Conservation (phyloP, 768 basidiomycete genomes). For the Leccinellum albellum region DNA sequence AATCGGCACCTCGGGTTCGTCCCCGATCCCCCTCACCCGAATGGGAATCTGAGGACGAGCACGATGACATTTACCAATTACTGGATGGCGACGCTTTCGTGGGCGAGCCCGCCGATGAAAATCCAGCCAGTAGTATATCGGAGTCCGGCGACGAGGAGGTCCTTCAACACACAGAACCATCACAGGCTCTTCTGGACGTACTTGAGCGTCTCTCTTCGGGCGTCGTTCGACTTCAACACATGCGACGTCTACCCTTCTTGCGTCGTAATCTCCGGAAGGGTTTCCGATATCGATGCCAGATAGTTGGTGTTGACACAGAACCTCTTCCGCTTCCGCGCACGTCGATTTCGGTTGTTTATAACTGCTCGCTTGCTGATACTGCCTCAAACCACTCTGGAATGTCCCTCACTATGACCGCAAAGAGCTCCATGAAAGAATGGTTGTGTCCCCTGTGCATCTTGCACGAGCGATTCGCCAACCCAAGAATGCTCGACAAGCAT, state of each 20-base stretch:
- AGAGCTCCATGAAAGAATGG: conserved; percentile 35
- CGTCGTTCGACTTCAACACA: conserved; percentile 36
- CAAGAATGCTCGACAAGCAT: conserved; percentile 45
- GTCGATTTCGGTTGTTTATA: conserved; percentile 25
- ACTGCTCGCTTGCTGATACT: conserved; percentile 7
- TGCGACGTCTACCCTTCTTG: conserved; percentile 52
- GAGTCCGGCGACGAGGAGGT: conserved; percentile 6
- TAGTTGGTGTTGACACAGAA: conserved; percentile 33
- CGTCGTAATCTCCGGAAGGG: conserved; percentile 47
- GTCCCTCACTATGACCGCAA: conserved; percentile 8
- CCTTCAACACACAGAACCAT: conserved; percentile 20
- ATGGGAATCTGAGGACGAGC: conserved; percentile 2
- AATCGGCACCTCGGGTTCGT: conserved; percentile 6
- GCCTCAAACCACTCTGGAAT: conserved; percentile 8
- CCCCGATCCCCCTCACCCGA: background rate
- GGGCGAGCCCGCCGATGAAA: conserved; percentile 1
- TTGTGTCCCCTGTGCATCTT: conserved; percentile 55
- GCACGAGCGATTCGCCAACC: conserved; percentile 40
- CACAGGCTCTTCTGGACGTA: conserved; percentile 33
- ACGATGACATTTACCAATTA: background rate
- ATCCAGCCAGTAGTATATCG: conserved; percentile 1
- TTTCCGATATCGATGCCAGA: conserved; percentile 43
- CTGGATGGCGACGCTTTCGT: conserved; percentile 3
- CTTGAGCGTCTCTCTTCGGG: conserved; percentile 33
- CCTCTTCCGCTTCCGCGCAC: conserved; percentile 16